phyloP scores from a whole-genome alignment of 2,329 filamentous ascomycete species.

The Fusarium sp. region DNA sequence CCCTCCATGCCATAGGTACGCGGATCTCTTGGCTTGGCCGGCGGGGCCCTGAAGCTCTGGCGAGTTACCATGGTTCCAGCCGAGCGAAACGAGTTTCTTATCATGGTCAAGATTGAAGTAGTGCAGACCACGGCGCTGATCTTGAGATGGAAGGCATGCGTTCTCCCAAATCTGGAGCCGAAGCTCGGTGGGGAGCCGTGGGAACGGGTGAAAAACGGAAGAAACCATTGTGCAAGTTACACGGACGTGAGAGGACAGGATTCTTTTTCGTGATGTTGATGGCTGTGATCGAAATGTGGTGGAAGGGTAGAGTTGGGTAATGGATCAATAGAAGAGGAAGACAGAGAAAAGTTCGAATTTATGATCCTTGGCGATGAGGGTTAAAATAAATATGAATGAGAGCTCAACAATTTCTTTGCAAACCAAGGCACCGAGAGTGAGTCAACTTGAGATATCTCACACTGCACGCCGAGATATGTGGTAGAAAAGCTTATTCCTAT shows the following conservation, averaged over 20 bases:
- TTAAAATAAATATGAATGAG: not conserved
- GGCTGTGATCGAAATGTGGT: not conserved
- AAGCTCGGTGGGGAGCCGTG: not conserved
- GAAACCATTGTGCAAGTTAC: not conserved
- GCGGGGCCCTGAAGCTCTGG: too few species aligned
- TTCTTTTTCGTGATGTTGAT: too few species aligned
- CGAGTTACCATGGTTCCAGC: not conserved
- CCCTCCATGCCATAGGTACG: not conserved
- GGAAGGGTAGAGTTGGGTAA: not conserved
- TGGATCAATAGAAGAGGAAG: not conserved
- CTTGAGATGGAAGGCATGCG: not conserved
- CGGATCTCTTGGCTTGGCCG: not conserved
- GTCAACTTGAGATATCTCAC: not conserved
- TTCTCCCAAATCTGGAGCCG: constrained; percentile 1
- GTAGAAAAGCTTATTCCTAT: not conserved
- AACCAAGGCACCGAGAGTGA: not conserved
- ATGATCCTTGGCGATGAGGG: not conserved
- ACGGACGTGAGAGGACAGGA: not conserved
- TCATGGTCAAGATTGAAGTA: not conserved
- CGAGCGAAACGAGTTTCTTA: not conserved
- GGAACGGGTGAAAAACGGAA: not conserved
- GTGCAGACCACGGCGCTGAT: not conserved
- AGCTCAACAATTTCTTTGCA: too few species aligned
- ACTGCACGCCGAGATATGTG: not conserved
- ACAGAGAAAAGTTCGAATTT: too few species aligned